Conservation (phyloP, 768 basidiomycete species). For the Lactarius vividus region DNA sequence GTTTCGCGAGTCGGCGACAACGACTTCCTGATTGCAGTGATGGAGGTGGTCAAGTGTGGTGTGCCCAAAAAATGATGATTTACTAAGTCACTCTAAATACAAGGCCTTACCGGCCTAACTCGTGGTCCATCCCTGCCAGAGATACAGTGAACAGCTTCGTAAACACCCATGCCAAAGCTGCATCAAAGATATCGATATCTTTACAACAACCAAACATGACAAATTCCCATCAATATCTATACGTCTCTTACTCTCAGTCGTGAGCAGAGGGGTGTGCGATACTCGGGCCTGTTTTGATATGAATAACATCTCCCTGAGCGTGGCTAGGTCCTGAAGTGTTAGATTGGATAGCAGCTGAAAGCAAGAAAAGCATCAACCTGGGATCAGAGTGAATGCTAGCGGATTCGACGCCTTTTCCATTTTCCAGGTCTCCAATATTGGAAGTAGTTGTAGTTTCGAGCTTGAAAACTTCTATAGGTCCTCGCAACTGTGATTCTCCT, state of each 20-base stretch:
- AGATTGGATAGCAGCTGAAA: background rate
- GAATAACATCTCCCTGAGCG: background rate
- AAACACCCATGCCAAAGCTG: background rate
- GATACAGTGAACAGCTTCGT: background rate
- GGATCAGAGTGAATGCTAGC: background rate
- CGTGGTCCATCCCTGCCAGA: background rate
- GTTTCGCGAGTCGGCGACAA: conserved; percentile 84
- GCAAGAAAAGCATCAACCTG: background rate
- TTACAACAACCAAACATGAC: background rate
- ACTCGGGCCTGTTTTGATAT: background rate
- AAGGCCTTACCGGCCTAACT: background rate
- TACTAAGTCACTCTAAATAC: background rate
- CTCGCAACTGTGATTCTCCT: background rate
- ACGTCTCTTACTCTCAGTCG: background rate
- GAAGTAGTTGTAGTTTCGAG: background rate
- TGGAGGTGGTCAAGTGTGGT: too few relatives aligned
- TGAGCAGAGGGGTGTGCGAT: background rate
- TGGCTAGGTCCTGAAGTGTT: background rate
- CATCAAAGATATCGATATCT: background rate
- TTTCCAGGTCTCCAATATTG: background rate
- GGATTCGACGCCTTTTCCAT: background rate
- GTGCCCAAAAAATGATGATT: background rate
- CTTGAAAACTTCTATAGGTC: background rate
- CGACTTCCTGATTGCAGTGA: conserved; percentile 40
- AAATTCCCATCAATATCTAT: background rate